Base-by-base conservation (phyloP, 2,329 filamentous ascomycete species). In the Emmonsiellopsis sp. region DNA sequence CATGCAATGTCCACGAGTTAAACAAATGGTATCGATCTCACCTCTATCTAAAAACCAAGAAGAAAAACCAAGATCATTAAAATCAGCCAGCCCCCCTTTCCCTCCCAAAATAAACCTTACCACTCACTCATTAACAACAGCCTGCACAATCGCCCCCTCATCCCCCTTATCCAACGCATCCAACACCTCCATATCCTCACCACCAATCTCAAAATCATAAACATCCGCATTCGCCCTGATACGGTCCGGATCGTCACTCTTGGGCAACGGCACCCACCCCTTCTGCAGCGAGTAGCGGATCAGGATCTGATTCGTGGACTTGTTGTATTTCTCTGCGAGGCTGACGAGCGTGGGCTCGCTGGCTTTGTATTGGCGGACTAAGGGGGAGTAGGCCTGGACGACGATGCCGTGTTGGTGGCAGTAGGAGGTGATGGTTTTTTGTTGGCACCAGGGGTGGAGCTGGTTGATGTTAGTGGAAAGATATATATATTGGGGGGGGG, bases 251-350 rank as follows among this genome's bases (percentile, higher is more conserved):
- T 80, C 85, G 49, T 85, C 84, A 56, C 83, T 88, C 78, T 90
- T 90, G 20, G 86, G 85, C 56, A 90, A 72, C 45, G 86, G 86
- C 35, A 87, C 77, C 67, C 81, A 83, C 3, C 81, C 85, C 71
- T 88, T 91, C 70, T 95, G 87, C 69, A 95, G 68, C 60, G 86
- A 87, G 79, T 89, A 95, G 58, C 89, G 79, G 49, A 95, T 72
- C 63, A 95, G 70, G 8, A 95, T 73, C 75, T 95, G 90, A 8
- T 87, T 85, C 55, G 85, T 81, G 7, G 81, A 81, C 72, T 86
- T 90, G 58, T 76, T 76, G 67, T 93, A 81, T 72, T 89, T 91
- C 62, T 84, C 74, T 1, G 84, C 81, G 54, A 94, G 70, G 11
- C 75, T 75, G 55, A 79, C 76, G 34, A 93, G 73, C 10, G 79